phyloP scores from a whole-genome alignment of 2,329 filamentous ascomycete genomes.

The Pyrenophora tritici-repentis region DNA sequence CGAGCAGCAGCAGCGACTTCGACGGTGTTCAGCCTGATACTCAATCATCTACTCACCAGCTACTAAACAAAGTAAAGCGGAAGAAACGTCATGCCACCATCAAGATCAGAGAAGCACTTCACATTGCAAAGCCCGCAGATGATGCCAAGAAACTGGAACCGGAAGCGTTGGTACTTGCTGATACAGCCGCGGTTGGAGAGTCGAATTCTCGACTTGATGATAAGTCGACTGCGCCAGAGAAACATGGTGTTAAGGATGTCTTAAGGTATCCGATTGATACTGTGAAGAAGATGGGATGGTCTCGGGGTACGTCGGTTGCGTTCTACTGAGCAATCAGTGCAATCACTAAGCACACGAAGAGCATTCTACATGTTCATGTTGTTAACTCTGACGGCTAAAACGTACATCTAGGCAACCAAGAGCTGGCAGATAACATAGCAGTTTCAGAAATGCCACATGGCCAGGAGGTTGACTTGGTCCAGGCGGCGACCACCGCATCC shows the following conservation, averaged over 20 bases:
- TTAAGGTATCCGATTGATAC: constrained; percentile 33
- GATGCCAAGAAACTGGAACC: constrained; percentile 6
- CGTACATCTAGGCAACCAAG: constrained; percentile 11
- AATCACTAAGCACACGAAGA: no score
- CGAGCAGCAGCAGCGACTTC: constrained; percentile 23
- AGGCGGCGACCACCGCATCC: constrained; percentile 35
- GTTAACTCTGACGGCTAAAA: background rate
- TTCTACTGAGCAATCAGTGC: no score
- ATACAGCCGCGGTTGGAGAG: constrained; percentile 6
- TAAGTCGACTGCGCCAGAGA: constrained; percentile 23
- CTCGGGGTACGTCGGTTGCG: constrained; percentile 14
- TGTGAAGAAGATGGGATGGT: constrained; percentile 27
- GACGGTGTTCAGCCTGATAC: constrained; percentile 17
- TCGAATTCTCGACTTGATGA: constrained; percentile 27
- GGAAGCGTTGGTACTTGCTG: constrained; percentile 21
- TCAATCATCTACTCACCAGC: constrained; percentile 14
- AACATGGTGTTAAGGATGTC: constrained; percentile 30
- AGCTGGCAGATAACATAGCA: constrained; percentile 36
- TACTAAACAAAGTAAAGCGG: constrained; percentile 23
- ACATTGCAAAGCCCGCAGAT: constrained; percentile 28
- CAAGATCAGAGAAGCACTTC: constrained; percentile 31
- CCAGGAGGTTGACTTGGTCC: constrained; percentile 45
- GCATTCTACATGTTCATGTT: background rate
- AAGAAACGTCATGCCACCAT: constrained; percentile 26
- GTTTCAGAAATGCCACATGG: constrained; percentile 53